Evolutionary conservation across 2,329 filamentous ascomycete species (phyloP), one percentile per base, ranked within the genome.

Genomic region (Pseudogymnoascus sp.): DNA sequence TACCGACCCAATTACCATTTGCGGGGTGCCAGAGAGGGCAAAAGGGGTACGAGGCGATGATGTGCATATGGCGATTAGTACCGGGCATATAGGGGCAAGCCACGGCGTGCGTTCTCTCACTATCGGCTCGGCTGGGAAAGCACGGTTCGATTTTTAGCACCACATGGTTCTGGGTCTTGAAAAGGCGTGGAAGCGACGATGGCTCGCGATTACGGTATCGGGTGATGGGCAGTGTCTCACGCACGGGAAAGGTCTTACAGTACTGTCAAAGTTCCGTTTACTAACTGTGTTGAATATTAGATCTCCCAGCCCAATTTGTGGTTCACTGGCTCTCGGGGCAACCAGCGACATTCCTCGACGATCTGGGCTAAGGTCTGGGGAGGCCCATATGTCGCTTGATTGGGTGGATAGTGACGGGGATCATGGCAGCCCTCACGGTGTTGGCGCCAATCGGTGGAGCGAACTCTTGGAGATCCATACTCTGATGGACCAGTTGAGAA

Each of bases 391-490:
- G 47, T 53, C 25, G 47, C 47, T 31, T 53, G 47, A 53, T 53
- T 53, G 47, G 47, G 47, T 53, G 47, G 47, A n/a, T 53, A 53
- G 47, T 31, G 47, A 53, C 47, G 47, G 47, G 47, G 47, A 53
- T 53, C 47, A 53, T 53, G 47, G 47, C 47, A 53, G 25, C 47
- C 47, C 25, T 53, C 25, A 12, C 25, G 10, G 25, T 12, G 47
- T 16, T 53, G 47, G 47, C 47, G 47, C 47, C 47, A 53, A 31
- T 53, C 14, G 25, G 25, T 53, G 47, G 47, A 53, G 47, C 47
- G 47, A 31, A 28, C 14, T 12, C 8, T 18, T 31, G 47, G 47
- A 53, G 47, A 53, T 31, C 47, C 47, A 53, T 53, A 53, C 47
- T 31, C 23, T 53, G 23, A 31, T 53, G 23, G 47, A 53, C 47